phyloP scores from a whole-genome alignment of 1,139 yeast genomes.

The Yamadazyma spencermartinsiae region DNA sequence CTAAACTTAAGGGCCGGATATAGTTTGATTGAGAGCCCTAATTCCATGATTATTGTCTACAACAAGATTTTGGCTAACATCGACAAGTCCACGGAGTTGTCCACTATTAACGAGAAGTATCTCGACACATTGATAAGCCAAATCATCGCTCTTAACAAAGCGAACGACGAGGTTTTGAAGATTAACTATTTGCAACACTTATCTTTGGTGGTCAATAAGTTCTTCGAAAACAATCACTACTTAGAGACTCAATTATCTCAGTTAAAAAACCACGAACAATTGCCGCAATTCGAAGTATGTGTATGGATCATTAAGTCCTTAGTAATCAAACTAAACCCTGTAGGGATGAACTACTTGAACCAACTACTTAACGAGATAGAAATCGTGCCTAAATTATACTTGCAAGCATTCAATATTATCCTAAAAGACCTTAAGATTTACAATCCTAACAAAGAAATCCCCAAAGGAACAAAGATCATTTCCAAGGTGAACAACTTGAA shows the following conservation, averaged over 20 bases:
- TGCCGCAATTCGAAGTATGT: conserved; percentile 46
- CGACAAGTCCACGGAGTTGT: conserved; percentile 31
- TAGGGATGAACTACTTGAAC: conserved; percentile 42
- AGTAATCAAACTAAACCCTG: conserved; percentile 54
- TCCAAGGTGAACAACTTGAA: conserved; percentile 56
- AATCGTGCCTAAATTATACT: conserved; percentile 34
- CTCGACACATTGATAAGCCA: conserved; percentile 9
- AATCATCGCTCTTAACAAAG: conserved; percentile 6
- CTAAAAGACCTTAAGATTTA: conserved; percentile 63
- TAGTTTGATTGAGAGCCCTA: conserved; percentile 32
- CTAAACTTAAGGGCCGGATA: conserved; percentile 12
- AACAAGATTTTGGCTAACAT: conserved; percentile 52
- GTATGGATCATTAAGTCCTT: conserved; percentile 77
- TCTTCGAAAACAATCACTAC: conserved; percentile 15
- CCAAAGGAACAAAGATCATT: conserved; percentile 33
- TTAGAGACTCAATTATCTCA: conserved; percentile 5
- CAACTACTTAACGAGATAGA: conserved; percentile 40
- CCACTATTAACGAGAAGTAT: conserved; percentile 12
- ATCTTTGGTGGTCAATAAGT: conserved; percentile 58
- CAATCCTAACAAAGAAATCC: conserved; percentile 38
- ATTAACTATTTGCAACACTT: conserved; percentile 61
- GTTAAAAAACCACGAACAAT: conserved; percentile 5
- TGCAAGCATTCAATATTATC: conserved; percentile 62
- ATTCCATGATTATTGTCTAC: conserved; percentile 48
- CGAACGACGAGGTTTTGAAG: conserved; percentile 32